Evolutionary conservation across 345 rosid species (phyloP), one percentile per base, ranked within the genome.

Genomic region (Gossypium rotundifolium): DNA sequence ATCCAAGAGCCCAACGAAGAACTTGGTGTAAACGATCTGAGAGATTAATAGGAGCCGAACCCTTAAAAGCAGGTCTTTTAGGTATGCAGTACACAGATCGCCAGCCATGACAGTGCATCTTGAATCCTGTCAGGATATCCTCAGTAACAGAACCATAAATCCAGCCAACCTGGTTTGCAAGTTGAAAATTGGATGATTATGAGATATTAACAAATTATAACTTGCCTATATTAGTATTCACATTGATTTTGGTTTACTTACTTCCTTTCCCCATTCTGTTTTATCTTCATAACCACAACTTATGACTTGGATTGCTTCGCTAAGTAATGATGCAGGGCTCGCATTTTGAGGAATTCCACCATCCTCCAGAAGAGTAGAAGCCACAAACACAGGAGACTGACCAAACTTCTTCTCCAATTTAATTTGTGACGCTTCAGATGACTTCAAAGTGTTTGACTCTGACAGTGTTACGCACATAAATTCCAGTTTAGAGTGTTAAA

Each of bases 241-340:
- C 6, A 17, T 20, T 67, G 20, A 59, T 45, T 64, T 4, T 20
- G 9, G 12, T 23, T 69, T 55, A 84, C 92, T 77, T 82, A 94
- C 98, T 87, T 94, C 98, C 78, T 92, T 94, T 64, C 98, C 98
- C 98, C 98, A 92, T 86, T 94, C 98, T 23, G 98, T 92, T 84
- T 94, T 94, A 77, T 89, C 98, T 84, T 94, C 98, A 44, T 94
- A 94, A 46, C 98, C 98, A 27, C 97, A 92, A 82, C 98, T 94
- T 79, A 94, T 92, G 65, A 94, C 98, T 84, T 94, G 98, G 76
- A 94, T 92, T 51, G 98, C 97, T 87, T 94, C 98, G 77, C 89
- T 90, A 73, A 94, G 73, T 46, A 90, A 83, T 11, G 93, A 84
- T 1, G 91, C 98, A 10, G 93, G 89, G 65, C 88, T 86, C 12